A percentile compares a stretch with the other conserved stretches of the same genome.
These are phyloP conservation scores for Metrosideros polymorpha DNA, from an alignment of 441 rosid genomes.

Conservation along the genomic window DNA sequence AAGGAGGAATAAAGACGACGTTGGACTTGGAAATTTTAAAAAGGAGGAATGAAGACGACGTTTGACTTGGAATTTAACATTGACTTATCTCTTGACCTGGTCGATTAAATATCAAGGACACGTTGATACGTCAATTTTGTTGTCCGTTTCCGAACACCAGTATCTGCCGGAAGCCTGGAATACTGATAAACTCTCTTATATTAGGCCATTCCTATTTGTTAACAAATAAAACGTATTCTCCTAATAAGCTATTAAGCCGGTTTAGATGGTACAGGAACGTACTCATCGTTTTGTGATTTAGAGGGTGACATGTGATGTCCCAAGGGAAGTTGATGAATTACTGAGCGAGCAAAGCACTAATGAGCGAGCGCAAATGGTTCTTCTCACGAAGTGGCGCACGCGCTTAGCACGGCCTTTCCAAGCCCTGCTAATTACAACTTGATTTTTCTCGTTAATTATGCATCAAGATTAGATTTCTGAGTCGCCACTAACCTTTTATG, in stretches of 20 bases:
- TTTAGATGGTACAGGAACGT: not conserved
- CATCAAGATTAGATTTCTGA: too few relatives aligned
- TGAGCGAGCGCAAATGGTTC: not conserved
- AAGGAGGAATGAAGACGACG: not conserved
- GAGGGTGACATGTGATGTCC: not conserved
- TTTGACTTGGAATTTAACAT: not conserved
- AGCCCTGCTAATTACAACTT: too few relatives aligned
- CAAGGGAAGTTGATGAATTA: not conserved
- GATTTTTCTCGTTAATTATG: too few relatives aligned
- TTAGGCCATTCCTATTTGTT: not conserved
- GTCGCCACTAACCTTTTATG: too few relatives aligned
- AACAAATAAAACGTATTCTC: not conserved
- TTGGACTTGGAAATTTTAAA: not conserved
- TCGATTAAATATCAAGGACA: not conserved
- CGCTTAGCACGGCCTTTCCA: too few relatives aligned
- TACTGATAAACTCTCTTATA: not conserved
- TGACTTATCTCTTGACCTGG: not conserved
- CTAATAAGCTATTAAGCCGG: not conserved
- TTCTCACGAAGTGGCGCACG: not conserved
- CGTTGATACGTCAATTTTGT: not conserved
- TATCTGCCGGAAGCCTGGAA: not conserved
- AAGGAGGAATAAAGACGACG: not conserved
- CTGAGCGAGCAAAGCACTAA: not conserved
- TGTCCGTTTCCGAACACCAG: too few relatives aligned
- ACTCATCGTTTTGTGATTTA: not conserved